These are phyloP conservation scores for Penicillium manginii DNA, from an alignment of 495 filamentous ascomycete species.

Conservation along the genomic window DNA sequence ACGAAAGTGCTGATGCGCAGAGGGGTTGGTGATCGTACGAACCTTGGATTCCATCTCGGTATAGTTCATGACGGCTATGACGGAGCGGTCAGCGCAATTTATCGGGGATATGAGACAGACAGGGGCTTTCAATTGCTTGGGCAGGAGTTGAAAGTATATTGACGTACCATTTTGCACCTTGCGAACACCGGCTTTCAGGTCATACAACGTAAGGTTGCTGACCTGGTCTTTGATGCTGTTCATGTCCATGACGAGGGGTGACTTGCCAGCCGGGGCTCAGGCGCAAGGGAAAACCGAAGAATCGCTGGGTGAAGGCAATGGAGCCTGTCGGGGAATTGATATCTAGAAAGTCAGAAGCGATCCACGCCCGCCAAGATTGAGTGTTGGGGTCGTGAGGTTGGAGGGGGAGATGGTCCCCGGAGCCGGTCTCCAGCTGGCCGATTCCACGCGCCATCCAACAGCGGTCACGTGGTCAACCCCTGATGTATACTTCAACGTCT, in stretches of 20 bases:
- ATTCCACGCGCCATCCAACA: constrained; percentile 38
- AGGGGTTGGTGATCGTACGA: constrained; percentile 27
- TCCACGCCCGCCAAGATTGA: constrained; percentile 24
- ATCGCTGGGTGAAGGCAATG: constrained; percentile 2
- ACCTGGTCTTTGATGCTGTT: constrained; percentile 83
- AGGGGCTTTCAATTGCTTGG: constrained; percentile 16
- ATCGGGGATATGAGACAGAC: constrained; percentile 9
- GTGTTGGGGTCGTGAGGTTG: constrained; percentile 14
- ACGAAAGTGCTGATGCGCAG: constrained; percentile 11
- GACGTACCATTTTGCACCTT: constrained; percentile 96
- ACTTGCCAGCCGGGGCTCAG: constrained; percentile 19
- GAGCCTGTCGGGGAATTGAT: constrained; percentile 17
- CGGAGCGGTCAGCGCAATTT: constrained; percentile 22
- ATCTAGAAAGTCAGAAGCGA: constrained; percentile 17
- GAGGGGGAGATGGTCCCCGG: constrained; percentile 19
- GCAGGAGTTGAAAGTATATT: not conserved
- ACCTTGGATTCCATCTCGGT: constrained; percentile 99
- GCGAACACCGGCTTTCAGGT: constrained; percentile 94
- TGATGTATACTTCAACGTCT: constrained; percentile 23
- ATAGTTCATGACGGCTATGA: constrained; percentile 95
- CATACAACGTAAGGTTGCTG: constrained; percentile 93
- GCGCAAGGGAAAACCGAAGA: constrained; percentile 12
- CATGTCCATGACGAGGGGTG: constrained; percentile 73
- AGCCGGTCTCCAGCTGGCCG: constrained; percentile 40
- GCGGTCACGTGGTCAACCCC: constrained; percentile 44